Evolutionary conservation across 371 early-diverging fungal species (phyloP), one percentile per base, ranked within the genome.

Genomic region (Mortierella sp.): DNA sequence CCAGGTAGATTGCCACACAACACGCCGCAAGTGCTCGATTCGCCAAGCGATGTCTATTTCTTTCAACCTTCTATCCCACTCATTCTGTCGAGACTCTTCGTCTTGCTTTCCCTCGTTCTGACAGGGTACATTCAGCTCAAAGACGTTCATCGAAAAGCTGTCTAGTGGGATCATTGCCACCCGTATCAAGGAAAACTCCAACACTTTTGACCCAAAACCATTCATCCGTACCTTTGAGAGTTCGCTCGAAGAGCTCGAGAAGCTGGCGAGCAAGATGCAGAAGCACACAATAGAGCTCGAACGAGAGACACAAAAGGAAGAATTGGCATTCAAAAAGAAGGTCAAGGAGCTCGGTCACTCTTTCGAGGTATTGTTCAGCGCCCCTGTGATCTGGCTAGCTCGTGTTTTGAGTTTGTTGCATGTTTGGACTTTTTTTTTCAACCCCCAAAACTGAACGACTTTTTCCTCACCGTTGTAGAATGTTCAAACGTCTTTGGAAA

Each of bases 181-280:
- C 10, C 76, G 76, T 54, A 76, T 76, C 66, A 64, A 61, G 46
- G 76, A 76, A 46, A 69, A 69, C 47, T 76, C 76, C 51, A 69
- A 76, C 31, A 76, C 76, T n/a, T 87, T 89, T 50, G 89, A 90
- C 62, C 91, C 94, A 23, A 91, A 91, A 61, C 94, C 95, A 0
- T 95, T 96, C 78, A 94, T 96, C 58, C 84, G 94, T 31, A 91
- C 91, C 4, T 96, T 96, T 80, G 97, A 97, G 78, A 84, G 85
- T 46, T 91, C 93, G 0, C 74, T 92, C 38, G 93, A 95, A 55
- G 92, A 94, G 59, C 88, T 98, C 39, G 80, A 88, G 42, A 86
- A 86, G 48, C 72, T 96, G 31, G 84, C 90, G 59, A 83, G 85
- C 38, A 87, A 88, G 54, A 89, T 97, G 51, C 92, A 92, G 34